A percentile compares a stretch with the other conserved stretches of the same genome.
Evolutionary conservation across 129 eudicot genomes (phyloP).

Genomic region (Centella asiatica): DNA sequence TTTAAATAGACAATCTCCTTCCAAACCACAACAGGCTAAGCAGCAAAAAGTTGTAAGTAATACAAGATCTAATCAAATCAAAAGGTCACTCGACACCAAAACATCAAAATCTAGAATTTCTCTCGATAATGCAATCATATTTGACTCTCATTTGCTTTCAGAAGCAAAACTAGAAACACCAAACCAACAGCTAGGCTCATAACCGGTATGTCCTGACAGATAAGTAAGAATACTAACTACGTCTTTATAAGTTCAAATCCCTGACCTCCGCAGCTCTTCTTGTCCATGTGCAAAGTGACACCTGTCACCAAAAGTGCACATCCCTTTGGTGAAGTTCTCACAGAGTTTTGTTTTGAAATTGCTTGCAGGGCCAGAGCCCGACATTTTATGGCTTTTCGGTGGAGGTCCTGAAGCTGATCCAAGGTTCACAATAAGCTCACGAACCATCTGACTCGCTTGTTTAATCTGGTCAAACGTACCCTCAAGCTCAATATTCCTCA

Average conservation of each 20-base stretch:
- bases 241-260: slow-evolving; percentile 25
- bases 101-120: neutral
- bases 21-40: no score
- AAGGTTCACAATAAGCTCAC: slow-evolving; percentile 57
- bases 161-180: no score
- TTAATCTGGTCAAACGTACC: slow-evolving; percentile 84
- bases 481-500: slow-evolving; percentile 80
- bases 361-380: slow-evolving; percentile 31
- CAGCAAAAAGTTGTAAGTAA: no score
- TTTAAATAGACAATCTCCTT: no score
- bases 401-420: slow-evolving; percentile 39
- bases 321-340: slow-evolving; percentile 72
- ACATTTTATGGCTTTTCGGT: slow-evolving; percentile 20
- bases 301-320: slow-evolving; percentile 83
- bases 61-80: no score
- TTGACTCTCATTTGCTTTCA: neutral
- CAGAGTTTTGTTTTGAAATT: slow-evolving; percentile 74
- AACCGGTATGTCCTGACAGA: neutral
- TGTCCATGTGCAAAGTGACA: slow-evolving; percentile 95
- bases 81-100: neutral
- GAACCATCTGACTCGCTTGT: slow-evolving; percentile 74
- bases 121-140: neutral
- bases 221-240: neutral
- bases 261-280: slow-evolving; percentile 57
- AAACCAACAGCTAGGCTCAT: neutral